Percentiles rank a stretch among this genome's conserved stretches.
These are phyloP conservation scores for Pharus latifolius DNA, from an alignment of 176 grass and related monocot genomes.

Conservation along the genomic window DNA sequence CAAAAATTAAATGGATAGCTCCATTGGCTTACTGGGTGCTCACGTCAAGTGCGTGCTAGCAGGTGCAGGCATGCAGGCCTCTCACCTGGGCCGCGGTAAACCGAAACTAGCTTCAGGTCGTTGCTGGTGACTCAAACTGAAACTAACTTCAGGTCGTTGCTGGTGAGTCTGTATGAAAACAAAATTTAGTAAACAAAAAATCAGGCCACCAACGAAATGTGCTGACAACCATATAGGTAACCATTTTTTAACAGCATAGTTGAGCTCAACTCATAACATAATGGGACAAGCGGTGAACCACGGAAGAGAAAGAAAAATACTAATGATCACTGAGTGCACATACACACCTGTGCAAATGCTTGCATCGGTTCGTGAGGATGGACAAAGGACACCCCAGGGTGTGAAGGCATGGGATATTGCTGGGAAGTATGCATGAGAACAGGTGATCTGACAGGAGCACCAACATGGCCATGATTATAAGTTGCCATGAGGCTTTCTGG, in stretches of 20 bases:
- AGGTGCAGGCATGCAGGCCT: slow-evolving; percentile 95
- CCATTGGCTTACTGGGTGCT: background rate
- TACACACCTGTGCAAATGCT: slow-evolving; percentile 46
- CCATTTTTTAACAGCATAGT: background rate
- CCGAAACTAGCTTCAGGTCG: slow-evolving; percentile 71
- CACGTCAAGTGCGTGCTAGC: slow-evolving; percentile 17
- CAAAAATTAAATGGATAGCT: background rate
- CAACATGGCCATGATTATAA: slow-evolving; percentile 34
- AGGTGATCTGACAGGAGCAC: slow-evolving; percentile 37
- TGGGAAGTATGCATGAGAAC: slow-evolving; percentile 50
- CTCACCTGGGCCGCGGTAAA: slow-evolving; percentile 92
- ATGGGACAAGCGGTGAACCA: too few relatives aligned
- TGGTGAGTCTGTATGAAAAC: slow-evolving; percentile 49
- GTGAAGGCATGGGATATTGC: slow-evolving; percentile 50
- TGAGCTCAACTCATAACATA: background rate
- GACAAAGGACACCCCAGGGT: slow-evolving; percentile 42
- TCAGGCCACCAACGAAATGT: too few relatives aligned
- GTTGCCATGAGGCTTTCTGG: slow-evolving; percentile 37
- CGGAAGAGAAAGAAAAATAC: background rate
- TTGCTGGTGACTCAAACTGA: slow-evolving; percentile 46
- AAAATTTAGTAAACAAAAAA: background rate
- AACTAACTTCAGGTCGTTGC: slow-evolving; percentile 44
- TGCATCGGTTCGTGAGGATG: slow-evolving; percentile 50
- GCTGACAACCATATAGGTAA: too few relatives aligned
- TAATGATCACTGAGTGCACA: background rate